A percentile compares a stretch with the other conserved stretches of the same genome.
Evolutionary conservation across 345 rosid genomes (phyloP).

Genomic region (Euphorbia tirucalli): DNA sequence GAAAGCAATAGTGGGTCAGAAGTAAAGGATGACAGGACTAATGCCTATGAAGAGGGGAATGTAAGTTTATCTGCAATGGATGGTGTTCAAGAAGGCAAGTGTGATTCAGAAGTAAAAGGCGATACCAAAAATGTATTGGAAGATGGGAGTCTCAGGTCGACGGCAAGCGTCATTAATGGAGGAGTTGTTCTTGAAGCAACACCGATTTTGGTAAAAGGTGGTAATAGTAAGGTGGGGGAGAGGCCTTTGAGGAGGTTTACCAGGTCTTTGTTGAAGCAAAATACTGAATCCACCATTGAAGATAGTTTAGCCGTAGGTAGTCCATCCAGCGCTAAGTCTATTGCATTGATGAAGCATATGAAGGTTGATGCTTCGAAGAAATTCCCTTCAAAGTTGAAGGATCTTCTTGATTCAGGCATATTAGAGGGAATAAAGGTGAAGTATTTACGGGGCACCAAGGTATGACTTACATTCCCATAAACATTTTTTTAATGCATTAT

Average conservation of each 20-base stretch:
- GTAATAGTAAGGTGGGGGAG: conserved; percentile 2
- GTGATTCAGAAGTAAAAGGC: conserved; percentile 10
- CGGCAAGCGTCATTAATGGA: conserved; percentile 7
- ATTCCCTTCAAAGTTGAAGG: conserved; percentile 59
- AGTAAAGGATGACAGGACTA: neutral
- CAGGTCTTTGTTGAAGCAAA: conserved; percentile 28
- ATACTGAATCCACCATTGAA: conserved; percentile 8
- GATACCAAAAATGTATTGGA: neutral
- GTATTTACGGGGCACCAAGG: conserved; percentile 68
- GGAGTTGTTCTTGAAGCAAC: neutral
- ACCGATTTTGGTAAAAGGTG: neutral
- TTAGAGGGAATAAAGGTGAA: conserved; percentile 69
- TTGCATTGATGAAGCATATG: neutral
- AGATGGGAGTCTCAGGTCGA: conserved; percentile 4
- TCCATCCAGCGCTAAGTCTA: neutral
- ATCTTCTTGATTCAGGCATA: conserved; percentile 66
- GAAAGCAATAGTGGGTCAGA: neutral
- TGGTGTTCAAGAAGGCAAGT: neutral
- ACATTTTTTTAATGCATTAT: neutral
- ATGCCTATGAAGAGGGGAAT: neutral
- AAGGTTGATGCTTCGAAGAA: conserved; percentile 38
- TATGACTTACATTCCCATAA: conserved; percentile 21
- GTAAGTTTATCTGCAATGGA: neutral
- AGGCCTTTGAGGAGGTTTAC: conserved; percentile 34
- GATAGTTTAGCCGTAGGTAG: neutral